Conservation (phyloP, 352 stramenopile species). For the Achlya hypogyna region DNA sequence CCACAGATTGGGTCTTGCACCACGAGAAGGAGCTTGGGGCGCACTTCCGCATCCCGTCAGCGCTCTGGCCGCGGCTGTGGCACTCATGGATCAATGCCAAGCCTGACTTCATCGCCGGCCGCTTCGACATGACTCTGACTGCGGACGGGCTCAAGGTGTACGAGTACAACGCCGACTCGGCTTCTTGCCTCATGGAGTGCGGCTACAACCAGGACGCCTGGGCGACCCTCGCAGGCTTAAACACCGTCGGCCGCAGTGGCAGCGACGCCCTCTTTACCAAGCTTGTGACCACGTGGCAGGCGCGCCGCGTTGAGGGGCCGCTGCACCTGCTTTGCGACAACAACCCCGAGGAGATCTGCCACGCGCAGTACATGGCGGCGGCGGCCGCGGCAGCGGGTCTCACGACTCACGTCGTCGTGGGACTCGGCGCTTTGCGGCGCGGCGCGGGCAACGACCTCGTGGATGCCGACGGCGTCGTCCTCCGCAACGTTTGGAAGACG, state of each 20-base stretch:
- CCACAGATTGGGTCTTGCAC: conserved; percentile 6
- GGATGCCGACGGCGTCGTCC: not conserved
- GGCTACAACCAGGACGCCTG: conserved; percentile 15
- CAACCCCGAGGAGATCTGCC: conserved; percentile 5
- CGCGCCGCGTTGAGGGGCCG: not conserved
- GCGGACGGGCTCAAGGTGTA: not conserved
- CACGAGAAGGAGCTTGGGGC: not conserved
- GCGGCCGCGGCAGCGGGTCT: not conserved
- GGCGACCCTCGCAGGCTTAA: not conserved
- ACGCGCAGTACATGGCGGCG: conserved; percentile 8
- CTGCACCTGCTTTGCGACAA: conserved; percentile 5
- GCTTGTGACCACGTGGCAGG: not conserved
- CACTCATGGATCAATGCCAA: conserved; percentile 3
- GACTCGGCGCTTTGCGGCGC: not conserved
- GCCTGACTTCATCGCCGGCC: conserved; percentile 2
- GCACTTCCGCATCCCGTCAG: not conserved
- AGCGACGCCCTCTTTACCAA: not conserved
- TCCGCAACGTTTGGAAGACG: conserved; percentile 10
- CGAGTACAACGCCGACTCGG: conserved; percentile 16
- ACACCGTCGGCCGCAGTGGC: not conserved
- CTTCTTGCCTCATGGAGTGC: conserved; percentile 11
- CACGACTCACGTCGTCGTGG: not conserved
- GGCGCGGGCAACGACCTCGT: not conserved
- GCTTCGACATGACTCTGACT: conserved; percentile 4
- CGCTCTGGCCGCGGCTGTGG: conserved; percentile 1